Conservation (phyloP, 768 basidiomycete species). For the Serendipita sp. region DNA sequence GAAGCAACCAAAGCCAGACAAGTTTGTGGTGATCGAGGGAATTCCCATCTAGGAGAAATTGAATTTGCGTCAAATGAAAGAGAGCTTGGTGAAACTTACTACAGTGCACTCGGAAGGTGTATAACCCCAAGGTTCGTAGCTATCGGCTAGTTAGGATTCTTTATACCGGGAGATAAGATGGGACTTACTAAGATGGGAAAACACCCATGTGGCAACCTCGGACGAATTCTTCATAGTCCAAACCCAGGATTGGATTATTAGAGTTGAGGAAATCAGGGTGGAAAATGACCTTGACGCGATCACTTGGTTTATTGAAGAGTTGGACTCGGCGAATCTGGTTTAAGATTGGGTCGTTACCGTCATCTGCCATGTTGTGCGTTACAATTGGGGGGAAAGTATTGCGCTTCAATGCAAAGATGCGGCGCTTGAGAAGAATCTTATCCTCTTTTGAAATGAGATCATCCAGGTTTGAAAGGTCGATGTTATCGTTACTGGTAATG, state of each 20-base stretch:
- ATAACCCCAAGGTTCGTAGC: slow-evolving; percentile 89
- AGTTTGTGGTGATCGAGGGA: slow-evolving; percentile 90
- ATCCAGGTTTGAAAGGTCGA: slow-evolving; percentile 51
- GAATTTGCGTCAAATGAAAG: background rate
- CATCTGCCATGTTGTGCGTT: slow-evolving; percentile 99
- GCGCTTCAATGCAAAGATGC: slow-evolving; percentile 91
- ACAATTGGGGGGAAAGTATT: slow-evolving; percentile 87
- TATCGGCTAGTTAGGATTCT: background rate
- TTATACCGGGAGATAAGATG: background rate
- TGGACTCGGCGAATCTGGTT: slow-evolving; percentile 89
- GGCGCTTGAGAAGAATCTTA: slow-evolving; percentile 83
- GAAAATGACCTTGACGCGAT: slow-evolving; percentile 95
- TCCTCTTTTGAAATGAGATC: slow-evolving; percentile 80
- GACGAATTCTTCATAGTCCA: slow-evolving; percentile 99
- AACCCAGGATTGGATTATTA: slow-evolving; percentile 90
- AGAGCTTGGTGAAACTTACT: slow-evolving; percentile 27
- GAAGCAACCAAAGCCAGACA: slow-evolving; percentile 95
- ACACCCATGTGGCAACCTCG: slow-evolving; percentile 96
- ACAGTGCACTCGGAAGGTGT: slow-evolving; percentile 99
- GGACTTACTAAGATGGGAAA: slow-evolving; percentile 68
- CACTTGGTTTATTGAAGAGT: slow-evolving; percentile 73
- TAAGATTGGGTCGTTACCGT: slow-evolving; percentile 78
- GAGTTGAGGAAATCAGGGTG: slow-evolving; percentile 97
- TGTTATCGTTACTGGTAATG: slow-evolving; percentile 44
- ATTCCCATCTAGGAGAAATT: slow-evolving; percentile 67